Conservation (phyloP, 345 rosid species). For the Schrenkiella parvula region DNA sequence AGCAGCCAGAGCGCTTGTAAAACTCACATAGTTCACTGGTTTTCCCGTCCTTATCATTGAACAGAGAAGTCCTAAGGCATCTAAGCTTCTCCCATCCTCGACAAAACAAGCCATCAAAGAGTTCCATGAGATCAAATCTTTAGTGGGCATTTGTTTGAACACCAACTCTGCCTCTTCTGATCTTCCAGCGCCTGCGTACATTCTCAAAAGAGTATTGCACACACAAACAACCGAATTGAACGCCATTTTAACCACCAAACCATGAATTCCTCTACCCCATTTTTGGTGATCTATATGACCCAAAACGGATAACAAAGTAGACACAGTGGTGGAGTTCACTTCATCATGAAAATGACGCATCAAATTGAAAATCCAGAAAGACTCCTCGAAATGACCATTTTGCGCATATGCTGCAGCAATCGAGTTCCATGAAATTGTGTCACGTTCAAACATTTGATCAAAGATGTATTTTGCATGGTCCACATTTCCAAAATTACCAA, state of each 20-base stretch:
- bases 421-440: conserved; percentile 84
- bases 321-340: conserved; percentile 64
- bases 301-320: conserved; percentile 55
- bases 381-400: conserved; percentile 46
- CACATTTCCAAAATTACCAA: conserved; percentile 50
- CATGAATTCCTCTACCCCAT: conserved; percentile 75
- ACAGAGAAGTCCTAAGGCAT: conserved; percentile 47
- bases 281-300: conserved; percentile 54
- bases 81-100: conserved; percentile 49
- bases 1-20: conserved; percentile 71
- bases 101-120: conserved; percentile 63
- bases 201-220: conserved; percentile 62
- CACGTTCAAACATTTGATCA: conserved; percentile 50
- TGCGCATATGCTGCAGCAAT: conserved; percentile 54
- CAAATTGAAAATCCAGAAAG: conserved; percentile 41
- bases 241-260: conserved; percentile 56
- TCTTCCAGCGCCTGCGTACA: conserved; percentile 69
- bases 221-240: conserved; percentile 46
- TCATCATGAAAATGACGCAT: conserved; percentile 52
- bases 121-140: conserved; percentile 81
- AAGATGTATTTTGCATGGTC: conserved; percentile 51
- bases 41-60: conserved; percentile 42
- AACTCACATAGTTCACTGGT: conserved; percentile 53
- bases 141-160: conserved; percentile 57
- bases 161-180: conserved; percentile 54